Percentiles rank a stretch among this genome's conserved stretches.
These are phyloP conservation scores for Ambispora gerdemannii DNA, from an alignment of 192 early-diverging fungal species.

Conservation along the genomic window DNA sequence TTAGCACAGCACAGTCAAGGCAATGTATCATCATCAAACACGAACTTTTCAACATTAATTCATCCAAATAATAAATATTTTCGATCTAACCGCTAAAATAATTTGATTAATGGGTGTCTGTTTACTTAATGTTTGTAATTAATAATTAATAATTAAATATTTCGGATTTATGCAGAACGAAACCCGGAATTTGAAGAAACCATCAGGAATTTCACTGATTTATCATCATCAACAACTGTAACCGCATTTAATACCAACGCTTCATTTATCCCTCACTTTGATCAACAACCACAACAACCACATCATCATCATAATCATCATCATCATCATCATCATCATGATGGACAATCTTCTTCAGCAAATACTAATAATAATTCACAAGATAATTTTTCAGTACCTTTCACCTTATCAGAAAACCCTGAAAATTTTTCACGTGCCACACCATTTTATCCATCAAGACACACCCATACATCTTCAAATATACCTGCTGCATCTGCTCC, in stretches of 20 bases:
- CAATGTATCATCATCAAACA: background rate
- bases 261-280: no score
- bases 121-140: no score
- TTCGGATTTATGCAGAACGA: no score
- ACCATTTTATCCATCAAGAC: background rate
- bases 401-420: background rate
- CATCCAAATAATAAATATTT: background rate
- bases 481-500: background rate
- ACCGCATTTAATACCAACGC: no score
- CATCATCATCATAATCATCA: conserved; percentile 3
- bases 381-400: background rate
- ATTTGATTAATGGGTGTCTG: no score
- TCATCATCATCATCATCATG: no score
- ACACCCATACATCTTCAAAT: background rate
- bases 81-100: background rate
- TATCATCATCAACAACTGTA: background rate
- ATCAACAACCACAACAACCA: background rate
- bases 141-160: no score
- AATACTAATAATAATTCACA: background rate
- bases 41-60: background rate
- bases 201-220: no score
- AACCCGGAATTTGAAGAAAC: no score
- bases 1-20: conserved; percentile 1
- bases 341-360: background rate
- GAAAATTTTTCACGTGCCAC: background rate